Evolutionary conservation across 331 rosid species (phyloP).

Genomic region (Stylosanthes scabra): DNA sequence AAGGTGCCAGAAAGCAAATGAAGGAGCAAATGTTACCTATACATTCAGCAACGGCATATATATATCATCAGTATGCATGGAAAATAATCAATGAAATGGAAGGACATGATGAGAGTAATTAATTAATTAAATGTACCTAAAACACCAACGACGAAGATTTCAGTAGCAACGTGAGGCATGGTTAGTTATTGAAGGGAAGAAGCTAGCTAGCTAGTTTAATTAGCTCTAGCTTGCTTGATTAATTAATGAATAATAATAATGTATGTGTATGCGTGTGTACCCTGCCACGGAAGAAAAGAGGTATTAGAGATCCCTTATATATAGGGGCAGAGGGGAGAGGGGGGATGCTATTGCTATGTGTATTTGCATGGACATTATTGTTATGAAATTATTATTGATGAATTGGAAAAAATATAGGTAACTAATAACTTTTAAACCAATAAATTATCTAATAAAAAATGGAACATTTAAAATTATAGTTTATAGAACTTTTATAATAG

Average conservation of each 20-base stretch:
- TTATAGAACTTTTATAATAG: too few relatives aligned
- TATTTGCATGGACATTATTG: constrained; percentile 44
- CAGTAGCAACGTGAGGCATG: constrained; percentile 43
- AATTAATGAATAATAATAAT: background rate
- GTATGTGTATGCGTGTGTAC: constrained; percentile 1
- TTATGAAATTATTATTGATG: too few relatives aligned
- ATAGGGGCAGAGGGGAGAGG: constrained; percentile 38
- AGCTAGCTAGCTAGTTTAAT: constrained; percentile 6
- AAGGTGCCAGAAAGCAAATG: constrained; percentile 57
- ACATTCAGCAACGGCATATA: background rate
- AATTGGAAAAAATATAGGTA: too few relatives aligned
- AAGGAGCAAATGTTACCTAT: constrained; percentile 54
- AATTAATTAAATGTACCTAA: constrained; percentile 47
- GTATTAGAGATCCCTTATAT: constrained; percentile 32
- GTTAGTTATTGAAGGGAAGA: constrained; percentile 14
- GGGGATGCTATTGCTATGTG: background rate
- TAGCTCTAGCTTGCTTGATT: constrained; percentile 13
- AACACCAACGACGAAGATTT: constrained; percentile 59
- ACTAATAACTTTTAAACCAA: too few relatives aligned
- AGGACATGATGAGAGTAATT: background rate
- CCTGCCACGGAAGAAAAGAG: constrained; percentile 43
- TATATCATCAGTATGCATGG: background rate
- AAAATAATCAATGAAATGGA: background rate
- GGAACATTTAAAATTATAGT: too few relatives aligned
- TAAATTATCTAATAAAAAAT: too few relatives aligned